Base-by-base conservation (phyloP, 352 stramenopile genomes). In the Phytopythium helicoides region DNA sequence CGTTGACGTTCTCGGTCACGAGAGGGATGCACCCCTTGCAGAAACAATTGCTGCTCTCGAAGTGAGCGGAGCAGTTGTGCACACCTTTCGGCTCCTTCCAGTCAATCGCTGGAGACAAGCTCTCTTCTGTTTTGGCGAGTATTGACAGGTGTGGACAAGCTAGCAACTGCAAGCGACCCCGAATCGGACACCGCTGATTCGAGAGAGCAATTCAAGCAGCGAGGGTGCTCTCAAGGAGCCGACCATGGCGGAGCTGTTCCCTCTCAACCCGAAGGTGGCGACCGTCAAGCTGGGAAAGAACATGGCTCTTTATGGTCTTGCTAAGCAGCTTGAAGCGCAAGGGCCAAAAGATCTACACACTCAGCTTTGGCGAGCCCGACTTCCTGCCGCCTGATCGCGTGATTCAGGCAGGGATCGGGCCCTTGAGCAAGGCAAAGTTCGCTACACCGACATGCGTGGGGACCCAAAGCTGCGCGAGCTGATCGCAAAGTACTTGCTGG, bases 301-400 rank as follows among this genome's bases (percentile, higher is more conserved):
- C 4, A 76, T 98, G 15, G 79, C 97, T 58, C 92, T 99, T 47
- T 96, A 98, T 48, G 77, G 66, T 3, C 69, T 97, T 26, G 97
- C 96, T 10, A 98, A 98, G 68, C 81, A 98, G 58, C 94, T 98
- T 69, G 86, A 98, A 64, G 91, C 89, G 6, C 76, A 97, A 25
- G 96, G n/a, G 95, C 12, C 83, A 97, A 52, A 55, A 79, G 0
- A 92, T 98, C 12, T 81, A 76, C 56, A 92, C 89, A 10, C 71
- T 99, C 9, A 98, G 93, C 60, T 94, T 99, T 0, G 95, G 96
- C 40, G 95, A 99, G 60, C 96, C 96, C 6, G 93, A 99, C 70
- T 99, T 98, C 70, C 51, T 80, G 11, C 95, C 95, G 1, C 92
- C 92, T 7, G 38, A 71, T 34, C 79, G 76, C 21, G 89, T 98